Conservation (phyloP, 2,329 filamentous ascomycete species). For the Penicillium sp. region DNA sequence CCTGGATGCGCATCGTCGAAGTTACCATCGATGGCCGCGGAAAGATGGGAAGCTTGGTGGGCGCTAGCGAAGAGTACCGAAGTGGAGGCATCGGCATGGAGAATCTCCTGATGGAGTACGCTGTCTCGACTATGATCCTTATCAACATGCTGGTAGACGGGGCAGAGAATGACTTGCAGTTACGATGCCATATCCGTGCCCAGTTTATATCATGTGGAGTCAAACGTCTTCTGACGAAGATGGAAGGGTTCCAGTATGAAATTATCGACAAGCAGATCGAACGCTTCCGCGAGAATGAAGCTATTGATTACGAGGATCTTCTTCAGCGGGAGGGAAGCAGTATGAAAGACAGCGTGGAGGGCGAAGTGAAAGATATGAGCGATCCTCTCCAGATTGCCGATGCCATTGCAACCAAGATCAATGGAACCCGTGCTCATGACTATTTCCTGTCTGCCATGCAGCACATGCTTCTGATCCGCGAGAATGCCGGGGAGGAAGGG, state of each 20-base stretch:
- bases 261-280: slow-evolving; percentile 98
- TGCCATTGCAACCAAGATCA: slow-evolving; percentile 80
- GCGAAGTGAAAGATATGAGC: slow-evolving; percentile 84
- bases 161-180: slow-evolving; percentile 79
- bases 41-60: slow-evolving; percentile 97
- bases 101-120: slow-evolving; percentile 98
- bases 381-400: slow-evolving; percentile 93
- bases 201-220: slow-evolving; percentile 96
- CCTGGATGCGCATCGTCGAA: slow-evolving; percentile 98
- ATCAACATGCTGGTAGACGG: slow-evolving; percentile 97
- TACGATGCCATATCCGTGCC: slow-evolving; percentile 89
- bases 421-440: slow-evolving; percentile 81
- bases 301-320: slow-evolving; percentile 97
- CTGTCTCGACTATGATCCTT: slow-evolving; percentile 87
- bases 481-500: slow-evolving; percentile 88
- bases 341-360: slow-evolving; percentile 82
- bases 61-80: slow-evolving; percentile 91
- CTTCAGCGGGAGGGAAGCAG: slow-evolving; percentile 87
- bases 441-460: slow-evolving; percentile 96
- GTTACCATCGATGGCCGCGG: slow-evolving; percentile 94
- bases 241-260: slow-evolving; percentile 98
- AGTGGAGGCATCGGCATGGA: slow-evolving; percentile 98
- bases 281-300: slow-evolving; percentile 86
- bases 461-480: slow-evolving; percentile 86
- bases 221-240: slow-evolving; percentile 90